Percentiles rank a stretch among this genome's conserved stretches.
phyloP scores from a whole-genome alignment of 306 rosid species.

The Malus sylvestris region DNA sequence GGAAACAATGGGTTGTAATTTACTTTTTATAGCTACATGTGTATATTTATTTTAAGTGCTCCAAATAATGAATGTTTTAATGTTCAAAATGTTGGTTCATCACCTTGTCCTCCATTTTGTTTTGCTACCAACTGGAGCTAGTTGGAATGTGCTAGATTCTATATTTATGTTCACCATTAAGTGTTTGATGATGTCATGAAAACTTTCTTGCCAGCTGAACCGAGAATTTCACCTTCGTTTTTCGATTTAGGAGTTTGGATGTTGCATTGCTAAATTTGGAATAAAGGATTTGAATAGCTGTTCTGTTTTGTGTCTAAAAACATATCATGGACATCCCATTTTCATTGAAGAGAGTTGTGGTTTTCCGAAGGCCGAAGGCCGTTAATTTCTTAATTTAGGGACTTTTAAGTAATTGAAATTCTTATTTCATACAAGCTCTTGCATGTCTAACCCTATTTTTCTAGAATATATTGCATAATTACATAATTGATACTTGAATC shows the following conservation, averaged over 20 bases:
- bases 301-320: background rate
- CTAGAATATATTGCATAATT: too few species aligned
- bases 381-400: background rate
- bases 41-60: background rate
- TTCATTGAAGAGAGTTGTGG: background rate
- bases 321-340: background rate
- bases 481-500: background rate
- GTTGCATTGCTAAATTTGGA: background rate
- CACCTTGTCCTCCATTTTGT: too few species aligned
- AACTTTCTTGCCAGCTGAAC: background rate
- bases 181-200: background rate
- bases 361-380: background rate
- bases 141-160: background rate
- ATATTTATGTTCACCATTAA: background rate
- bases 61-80: background rate
- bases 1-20: background rate
- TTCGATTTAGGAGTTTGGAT: background rate
- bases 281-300: too few species aligned
- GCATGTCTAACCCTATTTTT: background rate
- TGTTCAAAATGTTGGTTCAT: background rate
- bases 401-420: background rate
- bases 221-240: background rate
- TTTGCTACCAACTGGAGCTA: background rate
- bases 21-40: background rate
- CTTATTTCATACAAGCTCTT: background rate